phyloP scores from a whole-genome alignment of 306 rosid species.

The Casuarina cunninghamiana region DNA sequence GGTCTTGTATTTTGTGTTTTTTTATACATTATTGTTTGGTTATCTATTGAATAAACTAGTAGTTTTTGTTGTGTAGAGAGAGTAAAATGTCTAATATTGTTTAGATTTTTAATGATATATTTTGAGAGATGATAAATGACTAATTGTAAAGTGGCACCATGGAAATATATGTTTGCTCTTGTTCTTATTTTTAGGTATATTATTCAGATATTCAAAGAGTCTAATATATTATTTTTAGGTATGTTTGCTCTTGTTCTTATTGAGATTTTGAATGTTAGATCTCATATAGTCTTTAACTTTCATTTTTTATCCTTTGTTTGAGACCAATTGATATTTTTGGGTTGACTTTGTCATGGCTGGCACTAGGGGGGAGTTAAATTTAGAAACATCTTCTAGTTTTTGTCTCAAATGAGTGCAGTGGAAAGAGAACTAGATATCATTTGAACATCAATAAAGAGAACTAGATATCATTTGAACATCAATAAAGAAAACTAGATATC shows the following conservation, averaged over 20 bases:
- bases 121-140: neutral
- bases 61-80: no score
- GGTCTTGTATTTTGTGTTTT: neutral
- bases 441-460: no score
- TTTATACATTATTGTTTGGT: no score
- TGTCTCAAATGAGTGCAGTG: neutral
- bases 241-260: no score
- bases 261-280: neutral
- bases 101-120: neutral
- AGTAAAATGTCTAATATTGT: neutral
- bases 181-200: neutral
- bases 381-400: neutral
- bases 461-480: neutral
- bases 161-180: neutral
- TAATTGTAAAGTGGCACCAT: neutral
- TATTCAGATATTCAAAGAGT: neutral
- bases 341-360: no score
- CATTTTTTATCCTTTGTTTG: no score
- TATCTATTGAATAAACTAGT: no score
- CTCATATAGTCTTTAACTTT: neutral
- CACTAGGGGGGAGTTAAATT: neutral
- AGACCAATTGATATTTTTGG: no score
- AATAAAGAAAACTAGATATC: no score
- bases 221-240: no score
- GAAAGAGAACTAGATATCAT: neutral